phyloP scores from a whole-genome alignment of 257 asterid species.

The Coffea eugenioides region DNA sequence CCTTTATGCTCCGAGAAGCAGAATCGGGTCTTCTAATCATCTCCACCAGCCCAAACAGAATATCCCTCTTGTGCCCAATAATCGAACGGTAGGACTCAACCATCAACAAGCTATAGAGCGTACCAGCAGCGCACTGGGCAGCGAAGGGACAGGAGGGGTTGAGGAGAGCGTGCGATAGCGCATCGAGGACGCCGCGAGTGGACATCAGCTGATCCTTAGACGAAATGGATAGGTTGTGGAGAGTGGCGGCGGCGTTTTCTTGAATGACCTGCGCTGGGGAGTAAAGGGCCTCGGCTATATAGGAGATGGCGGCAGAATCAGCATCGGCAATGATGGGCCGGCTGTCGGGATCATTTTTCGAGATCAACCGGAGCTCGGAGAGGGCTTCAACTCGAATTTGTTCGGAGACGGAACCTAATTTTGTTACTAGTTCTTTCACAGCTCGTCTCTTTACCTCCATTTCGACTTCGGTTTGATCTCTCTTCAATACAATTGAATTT shows the following conservation, averaged over 20 bases:
- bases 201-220: slow-evolving; percentile 69
- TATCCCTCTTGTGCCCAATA: slow-evolving; percentile 87
- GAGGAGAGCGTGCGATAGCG: slow-evolving; percentile 89
- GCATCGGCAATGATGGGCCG: slow-evolving; percentile 67
- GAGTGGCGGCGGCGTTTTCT: slow-evolving; percentile 90
- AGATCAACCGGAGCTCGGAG: slow-evolving; percentile 77
- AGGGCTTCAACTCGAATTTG: slow-evolving; percentile 71
- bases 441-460: slow-evolving; percentile 79
- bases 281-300: slow-evolving; percentile 75
- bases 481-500: not conserved
- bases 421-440: slow-evolving; percentile 55
- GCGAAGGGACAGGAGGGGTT: slow-evolving; percentile 67
- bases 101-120: slow-evolving; percentile 68
- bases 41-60: slow-evolving; percentile 73
- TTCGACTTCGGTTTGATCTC: not conserved
- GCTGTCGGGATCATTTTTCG: slow-evolving; percentile 70
- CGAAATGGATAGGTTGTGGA: slow-evolving; percentile 77
- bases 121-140: slow-evolving; percentile 85
- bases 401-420: slow-evolving; percentile 87
- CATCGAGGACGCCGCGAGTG: slow-evolving; percentile 81
- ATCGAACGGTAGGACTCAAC: slow-evolving; percentile 61
- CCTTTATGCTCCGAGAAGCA: slow-evolving; percentile 67
- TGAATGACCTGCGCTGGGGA: slow-evolving; percentile 57
- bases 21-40: slow-evolving; percentile 52
- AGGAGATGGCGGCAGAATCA: slow-evolving; percentile 65